Base-by-base conservation (phyloP, 192 early-diverging fungal genomes). In the Coemansia guatemalensis region DNA sequence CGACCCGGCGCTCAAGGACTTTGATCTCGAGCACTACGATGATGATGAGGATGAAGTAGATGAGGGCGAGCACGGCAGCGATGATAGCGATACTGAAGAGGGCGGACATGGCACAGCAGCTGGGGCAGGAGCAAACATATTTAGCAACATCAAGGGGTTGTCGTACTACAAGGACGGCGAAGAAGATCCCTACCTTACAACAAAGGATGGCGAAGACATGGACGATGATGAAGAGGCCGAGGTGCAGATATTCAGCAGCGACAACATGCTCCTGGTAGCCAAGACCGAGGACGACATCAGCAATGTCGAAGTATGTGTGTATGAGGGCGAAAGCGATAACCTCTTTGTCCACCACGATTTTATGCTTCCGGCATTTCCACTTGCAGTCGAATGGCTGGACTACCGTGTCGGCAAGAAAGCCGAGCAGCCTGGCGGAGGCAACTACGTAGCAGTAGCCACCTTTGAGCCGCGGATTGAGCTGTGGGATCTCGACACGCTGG, bases 401-500 rank as follows among this genome's bases (percentile, higher is more conserved):
- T 97, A 88, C 82, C 79, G 82, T n/a, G 84, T 93, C 8, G 93
- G 90, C 8, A 62, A 85, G 30, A 94, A 90, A 70, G 72, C 81
- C 20, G 74, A 60, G n/a, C 26, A 73, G 21, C 53, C 64, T 14
- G 82, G 80, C 5, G 12, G 25, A 0, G 94, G 96, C 52, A 95
- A 92, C 78, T 99, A 90, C 77, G 89, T 95, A 32, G 98, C 98
- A 2, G 87, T 99, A 50, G 98, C 92, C 39, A 98, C 96, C 20
- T 98, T 98, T 83, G 94, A 97, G 60, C 95, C 98, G 2, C 89
- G 90, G 57, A 96, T 99, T 53, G 98, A 99, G 72, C 95, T 99
- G 67, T 99, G 98, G 98, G 91, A 98, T 77, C 76, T 98, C 44
- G 98, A 99, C 63, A 85, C 83, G 1, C 70, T 97, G 20, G 98